Percentiles rank a stretch among this genome's conserved stretches.
Evolutionary conservation across 192 early-diverging fungal species (phyloP).

Genomic region (Backusella liffmaniae): DNA sequence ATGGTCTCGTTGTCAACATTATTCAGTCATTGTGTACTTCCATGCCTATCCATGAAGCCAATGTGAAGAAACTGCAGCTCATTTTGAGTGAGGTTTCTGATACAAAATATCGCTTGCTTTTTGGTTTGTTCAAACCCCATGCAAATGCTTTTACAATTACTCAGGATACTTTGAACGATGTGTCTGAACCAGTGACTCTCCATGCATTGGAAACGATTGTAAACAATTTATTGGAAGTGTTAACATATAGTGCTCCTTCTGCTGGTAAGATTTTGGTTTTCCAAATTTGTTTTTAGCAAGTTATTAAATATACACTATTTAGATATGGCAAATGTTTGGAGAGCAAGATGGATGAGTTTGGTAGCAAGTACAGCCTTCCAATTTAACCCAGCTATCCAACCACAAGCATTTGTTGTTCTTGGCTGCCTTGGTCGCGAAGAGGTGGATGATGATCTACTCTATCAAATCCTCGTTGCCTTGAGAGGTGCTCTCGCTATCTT

Average conservation of each 20-base stretch:
- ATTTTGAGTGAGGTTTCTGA: constrained; percentile 80
- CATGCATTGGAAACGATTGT: constrained; percentile 55
- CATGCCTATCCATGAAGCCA: constrained; percentile 54
- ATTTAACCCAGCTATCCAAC: constrained; percentile 91
- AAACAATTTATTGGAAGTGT: constrained; percentile 63
- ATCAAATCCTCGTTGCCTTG: constrained; percentile 88
- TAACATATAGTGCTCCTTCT: constrained; percentile 61
- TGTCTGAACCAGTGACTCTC: constrained; percentile 49
- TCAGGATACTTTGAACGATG: constrained; percentile 51
- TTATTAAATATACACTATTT: background rate
- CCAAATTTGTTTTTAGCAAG: background rate
- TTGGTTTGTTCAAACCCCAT: constrained; percentile 69
- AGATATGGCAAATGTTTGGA: constrained; percentile 82
- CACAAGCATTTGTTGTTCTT: constrained; percentile 88
- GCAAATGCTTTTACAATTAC: constrained; percentile 68
- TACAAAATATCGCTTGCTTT: constrained; percentile 74
- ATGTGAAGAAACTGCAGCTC: constrained; percentile 52
- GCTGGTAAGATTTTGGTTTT: constrained; percentile 48
- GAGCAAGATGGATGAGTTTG: constrained; percentile 90
- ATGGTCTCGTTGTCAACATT: constrained; percentile 92
- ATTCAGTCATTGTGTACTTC: constrained; percentile 80
- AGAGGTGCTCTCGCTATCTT: constrained; percentile 83
- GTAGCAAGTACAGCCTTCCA: constrained; percentile 92
- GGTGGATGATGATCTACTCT: constrained; percentile 91
- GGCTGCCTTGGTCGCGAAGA: constrained; percentile 88